Conservation (phyloP, 306 rosid species). For the Albizia julibrissin region DNA sequence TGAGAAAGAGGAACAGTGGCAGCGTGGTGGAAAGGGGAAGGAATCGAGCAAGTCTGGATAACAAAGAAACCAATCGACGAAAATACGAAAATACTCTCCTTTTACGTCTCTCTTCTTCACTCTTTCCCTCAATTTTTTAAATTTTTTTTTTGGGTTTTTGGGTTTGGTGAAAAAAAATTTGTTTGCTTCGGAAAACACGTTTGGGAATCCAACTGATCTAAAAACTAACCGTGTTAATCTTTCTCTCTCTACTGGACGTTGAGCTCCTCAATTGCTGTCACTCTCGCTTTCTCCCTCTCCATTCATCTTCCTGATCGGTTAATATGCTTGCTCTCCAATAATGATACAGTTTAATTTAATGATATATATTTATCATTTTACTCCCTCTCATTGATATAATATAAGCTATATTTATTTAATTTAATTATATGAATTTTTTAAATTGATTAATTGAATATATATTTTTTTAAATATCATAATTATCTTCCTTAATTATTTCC, state of each 20-base stretch:
- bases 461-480: no score
- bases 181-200: not conserved
- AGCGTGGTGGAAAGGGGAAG: conserved; percentile 22
- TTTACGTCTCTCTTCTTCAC: conserved; percentile 40
- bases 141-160: not conserved
- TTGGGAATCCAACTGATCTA: not conserved
- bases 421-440: no score
- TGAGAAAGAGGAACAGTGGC: conserved; percentile 35
- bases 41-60: conserved; percentile 43
- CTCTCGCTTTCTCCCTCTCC: not conserved
- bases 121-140: not conserved
- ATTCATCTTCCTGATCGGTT: not conserved
- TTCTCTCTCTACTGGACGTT: not conserved
- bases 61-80: conserved; percentile 28
- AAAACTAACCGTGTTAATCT: not conserved
- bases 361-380: no score
- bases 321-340: not conserved
- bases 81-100: conserved; percentile 1
- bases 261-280: not conserved
- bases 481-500: no score
- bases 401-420: no score
- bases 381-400: no score
- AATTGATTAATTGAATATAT: no score
- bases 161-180: not conserved
- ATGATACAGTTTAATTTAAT: no score